Evolutionary conservation across 331 rosid genomes (phyloP), one percentile per base, ranked within the genome.

Genomic region (Malus hybrid): DNA sequence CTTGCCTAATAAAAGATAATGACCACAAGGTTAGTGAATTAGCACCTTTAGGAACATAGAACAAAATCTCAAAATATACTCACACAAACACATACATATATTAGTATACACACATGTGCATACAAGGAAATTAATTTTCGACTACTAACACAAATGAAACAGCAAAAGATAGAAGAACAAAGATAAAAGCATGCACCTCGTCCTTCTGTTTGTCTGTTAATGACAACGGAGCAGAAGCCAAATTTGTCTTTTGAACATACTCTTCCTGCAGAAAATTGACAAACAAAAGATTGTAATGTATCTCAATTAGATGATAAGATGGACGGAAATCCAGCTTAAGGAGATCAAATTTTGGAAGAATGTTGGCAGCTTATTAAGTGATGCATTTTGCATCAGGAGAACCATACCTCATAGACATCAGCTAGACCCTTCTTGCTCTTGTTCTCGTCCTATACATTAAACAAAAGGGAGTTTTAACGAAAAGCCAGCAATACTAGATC

Each of bases 371-470:
- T 68, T 73, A 61, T 61, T 53, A 73, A 62, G 57, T 70, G 67
- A 77, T 39, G 79, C n/a, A 75, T 55, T 15, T 36, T 44, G 34
- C 63, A 79, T 71, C 65, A 76, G 76, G 79, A 72, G 79, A 78
- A 50, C 77, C 89, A 13, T 18, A 94, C 99, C 99, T 92, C 99
- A 10, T 92, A 92, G 72, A 92, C 58, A 44, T 92, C 96, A 56
- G 88, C 96, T 72, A 94, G 92, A 72, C 97, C 97, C 77, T 85
- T 84, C 90, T 90, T 87, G 92, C 91, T 94, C 84, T 90, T 94
- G 81, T 77, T 92, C 75, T 94, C 97, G 63, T 94, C 97, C 97
- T 94, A 89, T 68, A 81, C 61, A 73, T 48, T 15, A 7, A 60
- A 61, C 13, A 11, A 34, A 22, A 75, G 5, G 55, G 16, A 24